A percentile compares a stretch with the other conserved stretches of the same genome.
Conservation (phyloP, 192 early-diverging fungal species). For the Linnemannia elongata region DNA sequence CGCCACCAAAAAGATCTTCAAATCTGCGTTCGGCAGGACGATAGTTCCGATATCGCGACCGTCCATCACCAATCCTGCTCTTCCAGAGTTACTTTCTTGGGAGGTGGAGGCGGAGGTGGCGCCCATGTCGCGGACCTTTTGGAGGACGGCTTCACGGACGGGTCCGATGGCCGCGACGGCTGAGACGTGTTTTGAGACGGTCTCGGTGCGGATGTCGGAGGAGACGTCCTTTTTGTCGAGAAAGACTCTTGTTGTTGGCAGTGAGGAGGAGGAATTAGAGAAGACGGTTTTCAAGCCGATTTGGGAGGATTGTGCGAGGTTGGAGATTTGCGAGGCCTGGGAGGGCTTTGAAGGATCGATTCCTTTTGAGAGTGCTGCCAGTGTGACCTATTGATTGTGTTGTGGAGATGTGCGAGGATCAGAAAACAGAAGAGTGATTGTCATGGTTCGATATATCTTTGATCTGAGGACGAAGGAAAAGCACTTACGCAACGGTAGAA, state of each 20-base stretch:
- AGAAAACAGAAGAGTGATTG: not conserved
- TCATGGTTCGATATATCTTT: too few species aligned
- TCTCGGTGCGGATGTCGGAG: conserved; percentile 67
- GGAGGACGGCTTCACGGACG: conserved; percentile 67
- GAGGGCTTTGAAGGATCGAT: conserved; percentile 56
- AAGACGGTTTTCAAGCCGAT: conserved; percentile 18
- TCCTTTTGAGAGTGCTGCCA: conserved; percentile 50
- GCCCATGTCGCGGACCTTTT: conserved; percentile 70
- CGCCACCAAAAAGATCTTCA: conserved; percentile 84
- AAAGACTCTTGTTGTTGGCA: conserved; percentile 42
- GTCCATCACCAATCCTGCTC: conserved; percentile 84
- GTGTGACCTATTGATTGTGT: conserved; percentile 48
- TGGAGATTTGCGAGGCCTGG: conserved; percentile 42
- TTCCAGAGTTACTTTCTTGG: not conserved
- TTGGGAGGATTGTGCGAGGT: conserved; percentile 35
- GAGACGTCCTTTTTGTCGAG: conserved; percentile 78
- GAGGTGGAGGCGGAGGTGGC: not conserved
- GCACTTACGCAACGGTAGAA: conserved; percentile 68
- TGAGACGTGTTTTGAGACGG: conserved; percentile 69
- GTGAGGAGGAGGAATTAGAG: not conserved
- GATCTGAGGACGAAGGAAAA: not conserved
- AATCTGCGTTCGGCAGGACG: conserved; percentile 80
- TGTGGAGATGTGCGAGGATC: too few species aligned
- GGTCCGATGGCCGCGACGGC: conserved; percentile 70
- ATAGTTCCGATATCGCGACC: conserved; percentile 86